Conservation (phyloP, 305 asterid genomes). For the Fraxinus baroniana region DNA sequence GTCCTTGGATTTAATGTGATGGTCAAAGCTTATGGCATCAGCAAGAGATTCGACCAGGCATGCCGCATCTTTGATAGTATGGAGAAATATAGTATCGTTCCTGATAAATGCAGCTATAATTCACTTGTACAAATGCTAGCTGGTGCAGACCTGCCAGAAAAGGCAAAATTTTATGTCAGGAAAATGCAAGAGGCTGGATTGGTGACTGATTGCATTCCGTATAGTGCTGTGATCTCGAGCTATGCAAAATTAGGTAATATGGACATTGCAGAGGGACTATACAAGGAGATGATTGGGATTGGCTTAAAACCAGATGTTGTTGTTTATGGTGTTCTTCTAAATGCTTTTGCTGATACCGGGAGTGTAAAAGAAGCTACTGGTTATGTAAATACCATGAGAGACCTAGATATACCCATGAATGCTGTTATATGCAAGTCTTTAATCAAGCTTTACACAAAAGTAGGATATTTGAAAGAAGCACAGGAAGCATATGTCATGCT, state of each 20-base stretch:
- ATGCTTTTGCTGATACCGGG: slow-evolving; percentile 80
- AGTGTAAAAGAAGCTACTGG: slow-evolving; percentile 50
- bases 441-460: slow-evolving; percentile 84
- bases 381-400: slow-evolving; percentile 49
- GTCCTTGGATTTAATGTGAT: slow-evolving; percentile 81
- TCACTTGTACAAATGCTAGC: slow-evolving; percentile 85
- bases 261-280: slow-evolving; percentile 58
- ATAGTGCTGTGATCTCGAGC: slow-evolving; percentile 81
- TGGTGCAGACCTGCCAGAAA: slow-evolving; percentile 64
- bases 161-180: slow-evolving; percentile 54
- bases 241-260: slow-evolving; percentile 55
- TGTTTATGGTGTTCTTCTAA: slow-evolving; percentile 74
- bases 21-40: slow-evolving; percentile 87
- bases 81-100: slow-evolving; percentile 53
- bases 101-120: slow-evolving; percentile 80
- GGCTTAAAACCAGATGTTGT: slow-evolving; percentile 68
- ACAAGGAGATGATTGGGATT: slow-evolving; percentile 55
- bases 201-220: slow-evolving; percentile 69
- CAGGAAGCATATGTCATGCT: slow-evolving; percentile 52
- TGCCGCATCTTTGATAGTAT: slow-evolving; percentile 68
- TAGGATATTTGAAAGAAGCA: slow-evolving; percentile 80
- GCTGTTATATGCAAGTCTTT: slow-evolving; percentile 61
- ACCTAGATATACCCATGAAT: slow-evolving; percentile 54
- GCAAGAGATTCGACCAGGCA: slow-evolving; percentile 68
- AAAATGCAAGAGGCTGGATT: slow-evolving; percentile 69